Conservation (phyloP, 75 land plant genomes). For the Picea glauca region DNA sequence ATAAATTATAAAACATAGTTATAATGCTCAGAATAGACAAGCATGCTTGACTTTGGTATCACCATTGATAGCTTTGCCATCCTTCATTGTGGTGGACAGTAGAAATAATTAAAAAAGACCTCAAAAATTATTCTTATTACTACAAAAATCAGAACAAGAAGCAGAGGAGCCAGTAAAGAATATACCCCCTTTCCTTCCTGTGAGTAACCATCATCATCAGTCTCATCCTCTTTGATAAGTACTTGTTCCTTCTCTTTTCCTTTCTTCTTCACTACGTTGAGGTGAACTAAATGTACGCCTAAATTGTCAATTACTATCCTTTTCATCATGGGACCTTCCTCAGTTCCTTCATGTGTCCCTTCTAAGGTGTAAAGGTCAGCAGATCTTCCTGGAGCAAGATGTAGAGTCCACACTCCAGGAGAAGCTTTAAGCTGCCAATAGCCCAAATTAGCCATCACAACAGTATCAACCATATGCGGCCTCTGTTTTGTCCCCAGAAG, state of each 20-base stretch:
- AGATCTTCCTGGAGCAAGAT: constrained; percentile 89
- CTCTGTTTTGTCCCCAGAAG: constrained; percentile 78
- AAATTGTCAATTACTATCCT: constrained; percentile 76
- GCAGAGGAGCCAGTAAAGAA: not conserved
- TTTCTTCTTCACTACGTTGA: constrained; percentile 77
- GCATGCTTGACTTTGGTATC: not conserved
- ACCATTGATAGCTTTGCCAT: not conserved
- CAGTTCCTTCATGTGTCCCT: constrained; percentile 46
- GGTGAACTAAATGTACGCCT: constrained; percentile 70
- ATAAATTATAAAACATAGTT: too few species aligned
- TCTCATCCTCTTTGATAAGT: constrained; percentile 44
- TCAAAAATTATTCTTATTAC: not conserved
- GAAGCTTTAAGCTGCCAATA: constrained; percentile 98
- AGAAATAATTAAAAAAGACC: not conserved
- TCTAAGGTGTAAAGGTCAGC: constrained; percentile 70
- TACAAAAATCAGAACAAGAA: not conserved
- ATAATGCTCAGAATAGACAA: too few species aligned
- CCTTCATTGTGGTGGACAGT: not conserved
- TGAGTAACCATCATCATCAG: constrained; percentile 16
- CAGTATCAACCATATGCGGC: constrained; percentile 94
- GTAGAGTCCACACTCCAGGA: constrained; percentile 93
- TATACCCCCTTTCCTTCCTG: constrained; percentile 20
- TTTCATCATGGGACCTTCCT: constrained; percentile 33
- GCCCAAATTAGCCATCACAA: constrained; percentile 98
- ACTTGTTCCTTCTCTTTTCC: constrained; percentile 83